phyloP scores from a whole-genome alignment of 202 grass and related monocot genomes.

The Hordeum pubiflorum region DNA sequence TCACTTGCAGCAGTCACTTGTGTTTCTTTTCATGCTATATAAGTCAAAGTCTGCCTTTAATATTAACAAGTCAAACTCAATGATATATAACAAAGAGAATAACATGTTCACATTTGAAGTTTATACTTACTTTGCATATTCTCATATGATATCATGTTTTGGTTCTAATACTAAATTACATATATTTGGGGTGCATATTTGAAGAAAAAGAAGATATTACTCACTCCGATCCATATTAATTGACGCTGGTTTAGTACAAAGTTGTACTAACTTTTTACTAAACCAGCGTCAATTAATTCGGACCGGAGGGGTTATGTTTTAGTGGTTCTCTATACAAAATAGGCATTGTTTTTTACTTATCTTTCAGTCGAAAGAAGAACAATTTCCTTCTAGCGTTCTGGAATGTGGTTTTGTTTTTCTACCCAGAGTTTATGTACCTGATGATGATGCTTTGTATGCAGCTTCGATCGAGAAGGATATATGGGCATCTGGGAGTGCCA shows the following conservation, averaged over 20 bases:
- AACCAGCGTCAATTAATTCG: too few relatives aligned
- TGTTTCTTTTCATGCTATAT: background rate
- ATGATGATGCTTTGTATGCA: constrained; percentile 30
- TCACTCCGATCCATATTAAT: too few relatives aligned
- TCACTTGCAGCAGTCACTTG: background rate
- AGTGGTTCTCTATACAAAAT: background rate
- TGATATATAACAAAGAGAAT: constrained; percentile 1
- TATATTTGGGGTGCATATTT: too few relatives aligned
- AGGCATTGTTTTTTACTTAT: background rate
- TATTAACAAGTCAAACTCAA: background rate
- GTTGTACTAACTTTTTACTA: too few relatives aligned
- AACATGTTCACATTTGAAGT: background rate
- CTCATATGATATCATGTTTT: background rate
- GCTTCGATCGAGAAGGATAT: constrained; percentile 99
- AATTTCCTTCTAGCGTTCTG: constrained; percentile 5
- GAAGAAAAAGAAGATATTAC: background rate
- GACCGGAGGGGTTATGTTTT: background rate
- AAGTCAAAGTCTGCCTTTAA: background rate
- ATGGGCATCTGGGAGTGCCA: constrained; percentile 90
- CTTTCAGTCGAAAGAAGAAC: background rate
- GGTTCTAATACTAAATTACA: too few relatives aligned
- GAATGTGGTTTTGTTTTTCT: background rate
- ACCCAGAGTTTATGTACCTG: background rate
- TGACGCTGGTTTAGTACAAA: too few relatives aligned
- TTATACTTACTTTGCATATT: background rate